Evolutionary conservation across 495 filamentous ascomycete species (phyloP).

Genomic region (Podospora comata): DNA sequence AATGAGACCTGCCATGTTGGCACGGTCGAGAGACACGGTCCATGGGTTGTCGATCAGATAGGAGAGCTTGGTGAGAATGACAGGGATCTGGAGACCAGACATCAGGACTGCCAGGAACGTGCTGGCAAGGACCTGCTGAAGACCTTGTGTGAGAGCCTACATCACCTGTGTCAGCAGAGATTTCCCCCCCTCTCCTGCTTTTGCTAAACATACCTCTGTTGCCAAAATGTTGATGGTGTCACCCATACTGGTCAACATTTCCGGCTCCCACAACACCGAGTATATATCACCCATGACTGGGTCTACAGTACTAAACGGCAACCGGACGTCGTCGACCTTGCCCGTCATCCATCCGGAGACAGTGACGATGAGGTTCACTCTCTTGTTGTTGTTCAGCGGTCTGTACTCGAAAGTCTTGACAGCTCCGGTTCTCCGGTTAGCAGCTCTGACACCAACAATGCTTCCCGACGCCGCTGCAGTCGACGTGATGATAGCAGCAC

Average conservation of each 20-base stretch:
- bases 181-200: neutral
- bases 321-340: conserved; percentile 90
- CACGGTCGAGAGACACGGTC: conserved; percentile 89
- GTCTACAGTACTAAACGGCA: conserved; percentile 94
- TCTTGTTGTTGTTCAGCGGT: conserved; percentile 94
- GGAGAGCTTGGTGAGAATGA: conserved; percentile 89
- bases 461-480: conserved; percentile 81
- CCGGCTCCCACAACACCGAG: conserved; percentile 95
- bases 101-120: conserved; percentile 87
- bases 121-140: conserved; percentile 91
- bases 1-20: conserved; percentile 84
- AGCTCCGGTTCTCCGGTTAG: conserved; percentile 77
- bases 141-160: conserved; percentile 87
- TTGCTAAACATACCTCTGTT: conserved; percentile 69
- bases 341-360: conserved; percentile 98
- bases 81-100: conserved; percentile 88
- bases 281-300: conserved; percentile 98
- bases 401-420: conserved; percentile 97
- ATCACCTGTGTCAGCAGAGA: conserved; percentile 11
- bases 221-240: conserved; percentile 97
- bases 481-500: conserved; percentile 90
- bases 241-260: conserved; percentile 96
- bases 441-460: conserved; percentile 80
- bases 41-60: conserved; percentile 99
- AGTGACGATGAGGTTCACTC: conserved; percentile 93